Evolutionary conservation across 2,329 filamentous ascomycete species (phyloP), one percentile per base, ranked within the genome.

Genomic region (Pleoardoris graminearum): DNA sequence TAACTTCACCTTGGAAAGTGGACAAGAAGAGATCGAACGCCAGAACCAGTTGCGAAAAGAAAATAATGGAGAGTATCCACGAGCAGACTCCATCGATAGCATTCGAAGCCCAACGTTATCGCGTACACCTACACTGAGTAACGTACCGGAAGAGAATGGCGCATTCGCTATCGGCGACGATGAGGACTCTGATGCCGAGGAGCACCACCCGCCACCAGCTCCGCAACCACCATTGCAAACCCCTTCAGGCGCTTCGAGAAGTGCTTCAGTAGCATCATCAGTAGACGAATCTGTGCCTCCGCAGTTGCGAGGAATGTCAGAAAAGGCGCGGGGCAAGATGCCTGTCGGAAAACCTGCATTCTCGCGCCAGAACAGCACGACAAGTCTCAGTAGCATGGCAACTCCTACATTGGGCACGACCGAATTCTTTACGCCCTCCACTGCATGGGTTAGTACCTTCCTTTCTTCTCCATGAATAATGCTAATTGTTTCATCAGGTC

Each of bases 291-390:
- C 88, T 3, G 84, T 96, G 8, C 91, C 91, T 12, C 81, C 86
- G 17, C 92, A 97, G 69, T 72, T 96, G 25, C 84, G 90, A 51
- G 91, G 91, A 49, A 96, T 97, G 90, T 97, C 93, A 17, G 94
- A 97, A 74, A 99, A 97, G 72, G 94, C 94, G 14, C 82, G 94
- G 44, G 94, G 94, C 7, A 99, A 99, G 74, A 91, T 96, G 85
- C 94, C 93, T 23, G 91, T 89, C 11, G 89, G 90, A 1, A 81
- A 87, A 44, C 82, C 84, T n/a, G 84, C 84, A 1, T 96, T 97
- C 70, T 96, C 92, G 0, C 82, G 93, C 16, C 91, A 96, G 67
- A 96, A 94, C 68, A 95, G 91, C 72, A 90, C 87, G 23, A 89
- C 89, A 1, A 96, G 91, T 65, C 79, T 97, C 30, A 84, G 80